phyloP scores from a whole-genome alignment of 2,329 filamentous ascomycete genomes.

The Daldinia sp. region DNA sequence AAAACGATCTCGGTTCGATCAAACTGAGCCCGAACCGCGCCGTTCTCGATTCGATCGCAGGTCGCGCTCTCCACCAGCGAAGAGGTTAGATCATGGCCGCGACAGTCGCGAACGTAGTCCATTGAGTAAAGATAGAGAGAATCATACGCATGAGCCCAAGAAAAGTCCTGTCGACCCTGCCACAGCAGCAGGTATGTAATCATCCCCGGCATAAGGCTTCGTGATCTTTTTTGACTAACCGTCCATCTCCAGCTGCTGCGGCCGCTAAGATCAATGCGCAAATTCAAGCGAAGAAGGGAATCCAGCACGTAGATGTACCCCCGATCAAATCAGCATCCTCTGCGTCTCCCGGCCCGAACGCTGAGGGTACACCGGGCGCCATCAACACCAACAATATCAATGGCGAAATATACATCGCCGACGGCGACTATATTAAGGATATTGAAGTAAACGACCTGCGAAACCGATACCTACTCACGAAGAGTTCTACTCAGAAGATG shows the following conservation, averaged over 20 bases:
- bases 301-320: constrained; percentile 89
- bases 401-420: constrained; percentile 90
- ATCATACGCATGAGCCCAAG: constrained; percentile 49
- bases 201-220: constrained; percentile 3
- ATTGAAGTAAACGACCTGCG: constrained; percentile 98
- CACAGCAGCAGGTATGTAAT: constrained; percentile 74
- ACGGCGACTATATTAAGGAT: constrained; percentile 98
- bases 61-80: constrained; percentile 80
- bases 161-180: constrained; percentile 71
- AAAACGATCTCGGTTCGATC: constrained; percentile 94
- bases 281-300: constrained; percentile 84
- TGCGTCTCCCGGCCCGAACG: constrained; percentile 51
- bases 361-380: constrained; percentile 46
- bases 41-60: constrained; percentile 88
- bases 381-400: constrained; percentile 68
- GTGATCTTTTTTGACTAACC: constrained; percentile 40
- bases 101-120: constrained; percentile 86
- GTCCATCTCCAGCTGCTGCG: constrained; percentile 71
- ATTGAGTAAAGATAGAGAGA: constrained; percentile 57
- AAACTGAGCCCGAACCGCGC: constrained; percentile 82
- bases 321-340: constrained; percentile 72
- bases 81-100: constrained; percentile 73
- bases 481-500: constrained; percentile 98
- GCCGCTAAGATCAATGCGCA: constrained; percentile 88
- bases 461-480: constrained; percentile 96